Percentiles rank a stretch among this genome's conserved stretches.
phyloP scores from a whole-genome alignment of 2,329 filamentous ascomycete species.

The Talaromyces atroroseus region DNA sequence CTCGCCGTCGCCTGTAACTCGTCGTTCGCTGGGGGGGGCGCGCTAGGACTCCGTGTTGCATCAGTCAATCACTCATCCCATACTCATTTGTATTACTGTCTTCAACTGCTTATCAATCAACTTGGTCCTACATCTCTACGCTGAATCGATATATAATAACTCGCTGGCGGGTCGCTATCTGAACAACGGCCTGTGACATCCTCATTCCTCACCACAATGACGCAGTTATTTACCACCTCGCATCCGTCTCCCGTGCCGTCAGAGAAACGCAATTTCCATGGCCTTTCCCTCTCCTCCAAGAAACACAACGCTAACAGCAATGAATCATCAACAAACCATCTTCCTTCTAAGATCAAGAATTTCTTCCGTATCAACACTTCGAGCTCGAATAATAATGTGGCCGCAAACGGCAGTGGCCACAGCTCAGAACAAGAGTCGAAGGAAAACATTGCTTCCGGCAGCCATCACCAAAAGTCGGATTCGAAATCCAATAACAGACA shows the following conservation, averaged over 20 bases:
- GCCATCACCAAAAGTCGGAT: slow-evolving; percentile 51
- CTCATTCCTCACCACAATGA: slow-evolving; percentile 27
- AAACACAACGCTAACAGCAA: slow-evolving; percentile 32
- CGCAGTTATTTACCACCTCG: slow-evolving; percentile 38
- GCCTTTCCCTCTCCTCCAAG: slow-evolving; percentile 41
- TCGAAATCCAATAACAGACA: slow-evolving; percentile 68
- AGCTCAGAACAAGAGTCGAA: slow-evolving; percentile 34
- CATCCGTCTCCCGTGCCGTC: slow-evolving; percentile 36
- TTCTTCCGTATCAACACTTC: slow-evolving; percentile 63
- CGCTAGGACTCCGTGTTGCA: neutral
- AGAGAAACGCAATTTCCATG: slow-evolving; percentile 43
- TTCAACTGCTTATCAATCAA: slow-evolving; percentile 5
- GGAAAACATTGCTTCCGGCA: slow-evolving; percentile 30
- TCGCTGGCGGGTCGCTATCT: neutral
- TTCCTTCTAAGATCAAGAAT: slow-evolving; percentile 62
- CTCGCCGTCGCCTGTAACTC: neutral
- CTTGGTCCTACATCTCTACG: neutral
- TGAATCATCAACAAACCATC: slow-evolving; percentile 38
- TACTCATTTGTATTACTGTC: neutral
- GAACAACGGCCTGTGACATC: neutral
- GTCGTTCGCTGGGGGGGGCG: neutral
- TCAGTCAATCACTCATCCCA: neutral
- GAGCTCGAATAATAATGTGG: slow-evolving; percentile 40
- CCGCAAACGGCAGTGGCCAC: slow-evolving; percentile 20
- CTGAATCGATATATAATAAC: neutral